Evolutionary conservation across 1,284 basidiomycete species (phyloP).

Genomic region (Leccinum griseonigrum): DNA sequence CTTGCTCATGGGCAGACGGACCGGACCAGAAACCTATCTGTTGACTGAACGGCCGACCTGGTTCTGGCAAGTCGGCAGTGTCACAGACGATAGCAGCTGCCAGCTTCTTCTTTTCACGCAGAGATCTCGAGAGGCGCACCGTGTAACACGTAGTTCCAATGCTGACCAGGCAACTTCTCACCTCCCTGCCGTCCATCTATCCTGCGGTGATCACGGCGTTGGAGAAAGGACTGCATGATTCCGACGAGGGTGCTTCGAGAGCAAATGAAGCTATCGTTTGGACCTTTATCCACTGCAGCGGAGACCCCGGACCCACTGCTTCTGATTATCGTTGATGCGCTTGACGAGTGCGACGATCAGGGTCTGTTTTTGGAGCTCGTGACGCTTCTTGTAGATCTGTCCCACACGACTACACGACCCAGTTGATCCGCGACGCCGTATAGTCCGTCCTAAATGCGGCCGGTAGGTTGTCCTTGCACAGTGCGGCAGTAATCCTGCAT

Average conservation of each 20-base stretch:
- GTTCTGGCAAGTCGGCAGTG: conserved; percentile 24
- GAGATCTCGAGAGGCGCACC: conserved; percentile 18
- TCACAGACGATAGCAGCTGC: conserved; percentile 23
- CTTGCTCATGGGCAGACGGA: conserved; percentile 17
- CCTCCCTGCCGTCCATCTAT: conserved; percentile 13
- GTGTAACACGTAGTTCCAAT: conserved; percentile 17
- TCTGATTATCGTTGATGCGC: conserved; percentile 20
- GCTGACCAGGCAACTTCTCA: conserved; percentile 10
- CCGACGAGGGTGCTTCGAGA: conserved; percentile 23
- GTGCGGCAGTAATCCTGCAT: conserved; percentile 71
- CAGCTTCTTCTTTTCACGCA: conserved; percentile 23
- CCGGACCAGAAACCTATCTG: conserved; percentile 12
- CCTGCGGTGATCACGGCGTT: conserved; percentile 15
- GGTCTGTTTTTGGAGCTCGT: conserved; percentile 18
- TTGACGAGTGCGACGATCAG: conserved; percentile 23
- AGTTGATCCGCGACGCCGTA: conserved; percentile 97
- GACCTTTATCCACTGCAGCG: conserved; percentile 8
- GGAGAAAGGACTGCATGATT: conserved; percentile 18
- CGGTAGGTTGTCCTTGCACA: conserved; percentile 76
- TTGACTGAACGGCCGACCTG: conserved; percentile 21
- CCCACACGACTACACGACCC: conserved; percentile 88
- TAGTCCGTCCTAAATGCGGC: conserved; percentile 80
- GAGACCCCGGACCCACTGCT: conserved; percentile 2
- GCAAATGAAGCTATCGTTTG: conserved; percentile 20
- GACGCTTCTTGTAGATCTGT: conserved; percentile 12